Conservation (phyloP, 176 grass and related monocot genomes). For the Calamus simplicifolius region DNA sequence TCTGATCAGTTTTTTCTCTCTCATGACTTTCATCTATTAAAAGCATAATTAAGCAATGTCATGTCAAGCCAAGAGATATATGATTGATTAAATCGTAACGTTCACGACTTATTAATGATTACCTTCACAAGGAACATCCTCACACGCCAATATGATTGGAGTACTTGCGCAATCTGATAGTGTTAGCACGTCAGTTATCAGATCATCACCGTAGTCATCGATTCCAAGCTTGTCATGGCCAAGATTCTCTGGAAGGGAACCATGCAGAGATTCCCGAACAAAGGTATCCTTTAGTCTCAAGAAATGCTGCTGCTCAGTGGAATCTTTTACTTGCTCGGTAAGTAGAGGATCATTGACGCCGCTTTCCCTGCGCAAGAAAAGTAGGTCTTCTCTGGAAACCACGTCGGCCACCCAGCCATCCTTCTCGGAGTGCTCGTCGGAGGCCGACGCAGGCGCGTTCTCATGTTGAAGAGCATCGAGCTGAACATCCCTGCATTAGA, state of each 20-base stretch:
- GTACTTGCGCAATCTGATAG: not conserved
- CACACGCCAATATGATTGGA: not conserved
- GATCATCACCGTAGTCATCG: not conserved
- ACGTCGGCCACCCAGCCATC: not conserved
- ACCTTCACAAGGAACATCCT: slow-evolving; percentile 19
- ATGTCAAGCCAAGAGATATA: not conserved
- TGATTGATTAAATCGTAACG: not conserved
- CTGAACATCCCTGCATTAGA: slow-evolving; percentile 19
- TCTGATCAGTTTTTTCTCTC: not conserved
- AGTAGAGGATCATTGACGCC: slow-evolving; percentile 41
- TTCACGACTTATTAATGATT: not conserved
- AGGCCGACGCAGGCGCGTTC: not conserved
- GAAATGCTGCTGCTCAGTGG: slow-evolving; percentile 23
- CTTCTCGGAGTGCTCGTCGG: not conserved
- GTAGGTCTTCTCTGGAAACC: slow-evolving; percentile 3
- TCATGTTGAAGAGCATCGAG: not conserved
- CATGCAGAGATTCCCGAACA: slow-evolving; percentile 21
- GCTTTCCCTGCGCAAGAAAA: slow-evolving; percentile 73
- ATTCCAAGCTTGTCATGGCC: not conserved
- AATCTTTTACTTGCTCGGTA: slow-evolving; percentile 47
- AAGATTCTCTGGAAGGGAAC: slow-evolving; percentile 1
- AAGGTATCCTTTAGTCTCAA: slow-evolving; percentile 32
- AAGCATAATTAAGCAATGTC: not conserved
- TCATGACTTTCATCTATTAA: not conserved
- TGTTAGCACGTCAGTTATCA: not conserved